Conservation (phyloP, 192 early-diverging fungal species). For the Pilaira anomala region DNA sequence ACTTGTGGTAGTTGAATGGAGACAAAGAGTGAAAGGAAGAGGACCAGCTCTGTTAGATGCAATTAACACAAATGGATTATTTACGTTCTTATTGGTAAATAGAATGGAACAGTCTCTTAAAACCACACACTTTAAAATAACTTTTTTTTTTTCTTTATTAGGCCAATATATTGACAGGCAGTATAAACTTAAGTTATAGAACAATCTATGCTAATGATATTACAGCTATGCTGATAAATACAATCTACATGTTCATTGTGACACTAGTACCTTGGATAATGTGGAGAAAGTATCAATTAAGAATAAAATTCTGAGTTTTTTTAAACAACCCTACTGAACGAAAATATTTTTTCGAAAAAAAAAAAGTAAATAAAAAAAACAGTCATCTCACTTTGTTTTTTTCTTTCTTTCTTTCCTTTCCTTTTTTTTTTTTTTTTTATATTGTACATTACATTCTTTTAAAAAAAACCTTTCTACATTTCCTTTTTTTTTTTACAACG, state of each 20-base stretch:
- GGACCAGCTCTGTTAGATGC: slow-evolving; percentile 61
- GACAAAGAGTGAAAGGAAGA: slow-evolving; percentile 37
- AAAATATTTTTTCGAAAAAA: not conserved
- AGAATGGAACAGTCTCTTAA: not conserved
- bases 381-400: not conserved
- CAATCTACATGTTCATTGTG: slow-evolving; percentile 49
- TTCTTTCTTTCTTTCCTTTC: not conserved
- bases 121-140: not conserved
- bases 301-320: slow-evolving; percentile 27
- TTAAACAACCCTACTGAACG: too few relatives aligned
- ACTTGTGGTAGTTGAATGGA: slow-evolving; percentile 47
- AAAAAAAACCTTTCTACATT: not conserved
- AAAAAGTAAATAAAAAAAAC: not conserved
- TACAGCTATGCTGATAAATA: slow-evolving; percentile 46
- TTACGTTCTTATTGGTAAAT: slow-evolving; percentile 74
- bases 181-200: slow-evolving; percentile 74
- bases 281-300: slow-evolving; percentile 11
- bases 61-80: slow-evolving; percentile 80
- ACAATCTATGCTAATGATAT: slow-evolving; percentile 62
- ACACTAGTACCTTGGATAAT: slow-evolving; percentile 20
- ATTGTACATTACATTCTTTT: not conserved
- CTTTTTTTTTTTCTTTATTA: slow-evolving; percentile 27
- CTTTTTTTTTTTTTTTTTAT: slow-evolving; percentile 2
- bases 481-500: too few relatives aligned
- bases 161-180: slow-evolving; percentile 88